Percentiles rank a stretch among this genome's conserved stretches.
Conservation (phyloP, 257 asterid species). For the Cinchona pubescens region DNA sequence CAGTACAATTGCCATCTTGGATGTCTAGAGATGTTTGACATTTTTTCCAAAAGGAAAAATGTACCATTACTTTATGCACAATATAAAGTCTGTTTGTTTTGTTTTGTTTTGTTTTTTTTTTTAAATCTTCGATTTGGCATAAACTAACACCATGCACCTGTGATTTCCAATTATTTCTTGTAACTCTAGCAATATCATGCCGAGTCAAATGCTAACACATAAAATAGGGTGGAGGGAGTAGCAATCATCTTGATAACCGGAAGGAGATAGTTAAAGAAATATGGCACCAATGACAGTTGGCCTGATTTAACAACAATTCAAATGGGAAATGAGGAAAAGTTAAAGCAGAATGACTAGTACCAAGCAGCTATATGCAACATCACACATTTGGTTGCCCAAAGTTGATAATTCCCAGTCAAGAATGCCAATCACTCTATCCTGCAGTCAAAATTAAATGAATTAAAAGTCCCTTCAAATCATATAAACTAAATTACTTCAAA, state of each 20-base stretch:
- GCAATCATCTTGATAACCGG: not conserved
- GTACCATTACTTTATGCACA: not conserved
- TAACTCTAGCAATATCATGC: not conserved
- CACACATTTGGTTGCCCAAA: constrained; percentile 94
- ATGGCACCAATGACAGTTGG: too few relatives aligned
- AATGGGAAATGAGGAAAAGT: constrained; percentile 1
- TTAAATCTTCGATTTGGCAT: not conserved
- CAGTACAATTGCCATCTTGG: not conserved
- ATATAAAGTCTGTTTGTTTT: too few relatives aligned
- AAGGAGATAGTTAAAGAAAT: not conserved
- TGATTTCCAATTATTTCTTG: too few relatives aligned
- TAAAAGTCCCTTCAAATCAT: not conserved
- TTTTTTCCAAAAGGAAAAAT: not conserved
- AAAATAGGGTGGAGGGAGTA: not conserved
- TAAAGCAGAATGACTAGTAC: constrained; percentile 43
- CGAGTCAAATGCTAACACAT: not conserved
- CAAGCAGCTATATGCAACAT: constrained; percentile 91
- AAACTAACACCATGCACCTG: not conserved
- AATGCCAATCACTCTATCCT: constrained; percentile 94
- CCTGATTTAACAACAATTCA: not conserved
- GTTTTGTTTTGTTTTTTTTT: too few relatives aligned
- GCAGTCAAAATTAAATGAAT: constrained; percentile 26
- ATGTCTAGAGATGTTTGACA: not conserved
- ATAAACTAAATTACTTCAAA: not conserved
- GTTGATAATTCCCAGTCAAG: constrained; percentile 98